Base-by-base conservation (phyloP, 1,284 basidiomycete genomes). In the Rhizopogon parksii region DNA sequence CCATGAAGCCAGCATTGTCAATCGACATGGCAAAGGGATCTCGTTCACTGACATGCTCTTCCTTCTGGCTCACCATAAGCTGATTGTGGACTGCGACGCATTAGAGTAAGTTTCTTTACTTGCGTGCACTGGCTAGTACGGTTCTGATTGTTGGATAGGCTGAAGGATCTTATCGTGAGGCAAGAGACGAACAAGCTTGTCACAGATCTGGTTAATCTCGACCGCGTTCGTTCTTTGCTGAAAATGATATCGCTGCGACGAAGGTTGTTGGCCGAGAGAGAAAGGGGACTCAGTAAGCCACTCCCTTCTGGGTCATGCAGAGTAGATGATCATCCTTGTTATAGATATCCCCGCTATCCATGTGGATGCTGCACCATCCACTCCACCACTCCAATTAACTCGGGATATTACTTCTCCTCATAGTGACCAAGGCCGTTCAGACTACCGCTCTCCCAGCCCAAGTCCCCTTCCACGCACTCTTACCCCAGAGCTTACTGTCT, bases 11-110 rank as follows among this genome's bases (percentile, higher is more conserved):
- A 82, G 77, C 56, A 79, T 92, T 39, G 78, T 81, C 2, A 80
- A 85, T 56, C 78, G 88, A 54, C 77, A 77, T 25, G 83, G 82
- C 0, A 78, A 80, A 46, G 93, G 95, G 7, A 90, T 99, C 54
- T 88, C 91, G 15, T 98, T 98, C 71, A 91, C 84, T 5, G 80
- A 86, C 39, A 96, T 97, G 92, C 77, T 98, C 11, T 65, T 90
- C 42, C 71, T 98, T 49, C 72, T 99, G 32, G 89, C 92, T 0
- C 94, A 96, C 64, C 85, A 97, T 70, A 95, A 91, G 68, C 72
- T 98, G 52, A 93, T 98, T 58, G 80, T 93, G 53, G 92, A 96
- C 64, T 82, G 81, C 30, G 85, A 91, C 46, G 92, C 91, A 9
- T 70, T 95, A n/a, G 78, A 83, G 91, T 94, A 63, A 65, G 87